A percentile compares a stretch with the other conserved stretches of the same genome.
phyloP scores from a whole-genome alignment of 2,329 filamentous ascomycete genomes.

The Aspergillus sp. region DNA sequence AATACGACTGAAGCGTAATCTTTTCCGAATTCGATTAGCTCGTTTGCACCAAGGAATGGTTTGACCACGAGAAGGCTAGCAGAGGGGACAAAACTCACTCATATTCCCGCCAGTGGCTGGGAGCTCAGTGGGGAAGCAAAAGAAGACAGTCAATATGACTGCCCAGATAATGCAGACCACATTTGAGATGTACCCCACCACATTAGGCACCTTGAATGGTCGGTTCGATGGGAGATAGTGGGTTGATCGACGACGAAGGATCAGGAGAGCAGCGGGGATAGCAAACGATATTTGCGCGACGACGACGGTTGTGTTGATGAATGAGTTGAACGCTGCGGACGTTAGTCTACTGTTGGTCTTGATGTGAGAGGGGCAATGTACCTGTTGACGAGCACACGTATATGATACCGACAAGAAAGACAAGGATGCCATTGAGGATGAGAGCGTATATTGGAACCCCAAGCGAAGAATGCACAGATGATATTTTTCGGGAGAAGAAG shows the following conservation, averaged over 20 bases:
- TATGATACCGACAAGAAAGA: conserved; percentile 22
- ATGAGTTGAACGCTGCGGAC: conserved; percentile 24
- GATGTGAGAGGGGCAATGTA: not conserved
- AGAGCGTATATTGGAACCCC: conserved; percentile 19
- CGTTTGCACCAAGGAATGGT: not conserved
- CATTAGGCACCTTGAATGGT: conserved; percentile 14
- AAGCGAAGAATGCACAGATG: conserved; percentile 10
- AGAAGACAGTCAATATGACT: conserved; percentile 21
- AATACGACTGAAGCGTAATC: conserved; percentile 23
- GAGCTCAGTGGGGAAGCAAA: conserved; percentile 19
- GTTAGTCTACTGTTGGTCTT: not conserved
- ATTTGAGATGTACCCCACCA: conserved; percentile 19
- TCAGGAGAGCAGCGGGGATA: conserved; percentile 19
- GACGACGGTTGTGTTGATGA: conserved; percentile 24
- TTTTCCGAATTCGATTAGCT: not conserved
- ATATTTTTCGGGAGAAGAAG: conserved; percentile 25
- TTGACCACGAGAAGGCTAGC: not conserved
- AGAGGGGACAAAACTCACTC: conserved; percentile 17
- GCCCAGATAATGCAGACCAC: conserved; percentile 19
- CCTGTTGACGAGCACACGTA: conserved; percentile 24
- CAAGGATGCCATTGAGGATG: conserved; percentile 15
- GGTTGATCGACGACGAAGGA: conserved; percentile 11
- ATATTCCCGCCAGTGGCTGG: conserved; percentile 23
- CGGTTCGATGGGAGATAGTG: conserved; percentile 19
- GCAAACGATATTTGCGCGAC: conserved; percentile 25